Evolutionary conservation across 345 rosid genomes (phyloP), one percentile per base, ranked within the genome.

Genomic region (Cochlearia excelsa): DNA sequence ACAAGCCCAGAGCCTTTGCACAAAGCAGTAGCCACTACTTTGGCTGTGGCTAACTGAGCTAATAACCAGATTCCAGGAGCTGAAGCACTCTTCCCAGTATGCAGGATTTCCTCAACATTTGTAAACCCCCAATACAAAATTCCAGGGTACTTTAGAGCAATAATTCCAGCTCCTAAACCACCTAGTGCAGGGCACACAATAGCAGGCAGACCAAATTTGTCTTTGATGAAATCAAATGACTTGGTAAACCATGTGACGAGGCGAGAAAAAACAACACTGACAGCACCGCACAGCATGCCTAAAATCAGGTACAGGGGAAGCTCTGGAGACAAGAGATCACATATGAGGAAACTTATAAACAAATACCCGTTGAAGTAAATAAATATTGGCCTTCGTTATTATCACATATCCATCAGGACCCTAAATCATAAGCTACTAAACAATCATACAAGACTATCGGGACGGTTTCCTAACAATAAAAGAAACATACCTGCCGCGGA

Each of bases 1-100:
- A 89, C 97, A 74, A 89, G 97, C 57, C 95, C 95, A 63, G 99
- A 87, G 49, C 97, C 99, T 75, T 87, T 93, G 73, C 99, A 93
- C 34, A 93, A 74, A 68, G 97, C 88, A 51, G 99, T 93, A 30
- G 97, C 99, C 57, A 71, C 88, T 75, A 93, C 97, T 80, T 93
- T 93, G 73, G 97, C 99, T 1, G 90, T 91, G 30, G 85, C 89
- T 66, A 93, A 67, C 74, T 93, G 99, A 57, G 97, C 65, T 76
- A 93, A 72, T 66, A 93, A 75, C 95, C 94, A 84, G 66, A 88
- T 86, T 75, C 99, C 99, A 53, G 99, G 97, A 77, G 97, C 99
- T 59, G 94, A 84, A 41, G 97, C 97, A 66, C 76, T 83, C 72
- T 93, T 93, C 59, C 98, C 98, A 59, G 98, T 88, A 79, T 82